These are phyloP conservation scores for Fomitopsis schrenkii DNA, from an alignment of 1,284 basidiomycete genomes.

Conservation along the genomic window DNA sequence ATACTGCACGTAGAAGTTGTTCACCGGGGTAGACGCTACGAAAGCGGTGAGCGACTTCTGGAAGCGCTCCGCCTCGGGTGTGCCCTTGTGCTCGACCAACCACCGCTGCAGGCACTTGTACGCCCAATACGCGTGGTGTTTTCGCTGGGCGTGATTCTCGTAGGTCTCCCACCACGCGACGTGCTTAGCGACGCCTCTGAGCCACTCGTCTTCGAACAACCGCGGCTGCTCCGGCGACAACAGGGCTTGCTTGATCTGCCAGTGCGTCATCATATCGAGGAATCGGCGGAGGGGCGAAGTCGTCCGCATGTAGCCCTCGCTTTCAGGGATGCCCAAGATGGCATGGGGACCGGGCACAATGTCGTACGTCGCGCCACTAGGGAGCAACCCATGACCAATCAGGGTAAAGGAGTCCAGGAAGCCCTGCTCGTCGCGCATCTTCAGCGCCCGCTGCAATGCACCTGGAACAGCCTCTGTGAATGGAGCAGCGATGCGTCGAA, in stretches of 20 bases:
- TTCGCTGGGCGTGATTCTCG: constrained; percentile 28
- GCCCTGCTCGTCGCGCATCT: constrained; percentile 38
- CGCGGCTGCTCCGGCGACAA: constrained; percentile 30
- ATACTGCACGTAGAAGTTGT: not conserved
- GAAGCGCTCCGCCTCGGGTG: constrained; percentile 12
- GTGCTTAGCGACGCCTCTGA: constrained; percentile 28
- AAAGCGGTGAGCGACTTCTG: constrained; percentile 26
- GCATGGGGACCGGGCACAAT: constrained; percentile 63
- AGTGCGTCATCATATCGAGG: constrained; percentile 83
- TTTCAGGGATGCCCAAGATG: constrained; percentile 63
- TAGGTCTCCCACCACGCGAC: constrained; percentile 23
- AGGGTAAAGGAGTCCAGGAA: constrained; percentile 35
- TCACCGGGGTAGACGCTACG: not conserved
- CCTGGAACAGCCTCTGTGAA: constrained; percentile 12
- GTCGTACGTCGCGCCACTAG: constrained; percentile 40
- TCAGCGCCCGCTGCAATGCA: constrained; percentile 20
- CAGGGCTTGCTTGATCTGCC: constrained; percentile 90
- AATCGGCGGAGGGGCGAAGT: constrained; percentile 91
- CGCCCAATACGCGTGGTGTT: constrained; percentile 30
- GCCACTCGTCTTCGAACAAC: constrained; percentile 41
- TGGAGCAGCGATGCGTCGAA: constrained; percentile 49
- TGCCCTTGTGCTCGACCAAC: constrained; percentile 21
- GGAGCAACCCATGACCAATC: constrained; percentile 29
- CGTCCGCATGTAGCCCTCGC: constrained; percentile 77
- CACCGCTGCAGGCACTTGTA: constrained; percentile 29